Evolutionary conservation across 2,329 filamentous ascomycete species (phyloP).

Genomic region (Penicillium concentricum): DNA sequence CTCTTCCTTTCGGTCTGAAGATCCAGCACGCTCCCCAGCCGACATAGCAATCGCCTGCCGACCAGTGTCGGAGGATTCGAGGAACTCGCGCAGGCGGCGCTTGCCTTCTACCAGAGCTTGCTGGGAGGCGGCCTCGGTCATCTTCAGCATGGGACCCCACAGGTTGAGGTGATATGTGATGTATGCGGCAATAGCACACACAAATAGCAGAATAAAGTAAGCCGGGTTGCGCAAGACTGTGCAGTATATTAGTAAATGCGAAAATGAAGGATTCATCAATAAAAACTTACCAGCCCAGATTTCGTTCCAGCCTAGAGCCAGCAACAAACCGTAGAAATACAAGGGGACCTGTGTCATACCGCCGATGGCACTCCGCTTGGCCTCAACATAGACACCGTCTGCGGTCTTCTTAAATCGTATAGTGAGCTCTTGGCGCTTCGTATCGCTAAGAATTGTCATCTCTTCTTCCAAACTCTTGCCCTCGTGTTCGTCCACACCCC

Average conservation of each 20-base stretch:
- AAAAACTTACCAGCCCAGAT: constrained; percentile 76
- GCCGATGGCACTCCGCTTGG: constrained; percentile 93
- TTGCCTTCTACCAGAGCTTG: constrained; percentile 92
- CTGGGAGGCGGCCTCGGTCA: constrained; percentile 81
- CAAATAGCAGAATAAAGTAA: constrained; percentile 84
- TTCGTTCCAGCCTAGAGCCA: constrained; percentile 98
- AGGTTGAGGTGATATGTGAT: constrained; percentile 92
- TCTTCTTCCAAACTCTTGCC: constrained; percentile 94
- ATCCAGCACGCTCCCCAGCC: constrained; percentile 38
- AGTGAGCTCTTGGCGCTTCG: constrained; percentile 85
- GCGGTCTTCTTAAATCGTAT: constrained; percentile 98
- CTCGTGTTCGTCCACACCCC: constrained; percentile 90
- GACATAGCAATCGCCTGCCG: constrained; percentile 79
- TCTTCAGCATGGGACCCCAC: constrained; percentile 92
- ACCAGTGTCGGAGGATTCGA: constrained; percentile 82
- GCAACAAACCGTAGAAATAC: constrained; percentile 87
- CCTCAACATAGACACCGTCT: constrained; percentile 96
- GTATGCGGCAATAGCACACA: constrained; percentile 75
- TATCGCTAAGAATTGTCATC: constrained; percentile 88
- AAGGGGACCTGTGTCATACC: constrained; percentile 90
- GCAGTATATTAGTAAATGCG: neutral
- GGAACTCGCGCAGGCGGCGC: constrained; percentile 83
- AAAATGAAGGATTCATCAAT: constrained; percentile 9
- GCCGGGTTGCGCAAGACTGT: constrained; percentile 88
- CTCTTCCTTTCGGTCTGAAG: constrained; percentile 46